Evolutionary conservation across 805 yeast genomes (phyloP), one percentile per base, ranked within the genome.

Genomic region (Sugiyamaella chiloensis): DNA sequence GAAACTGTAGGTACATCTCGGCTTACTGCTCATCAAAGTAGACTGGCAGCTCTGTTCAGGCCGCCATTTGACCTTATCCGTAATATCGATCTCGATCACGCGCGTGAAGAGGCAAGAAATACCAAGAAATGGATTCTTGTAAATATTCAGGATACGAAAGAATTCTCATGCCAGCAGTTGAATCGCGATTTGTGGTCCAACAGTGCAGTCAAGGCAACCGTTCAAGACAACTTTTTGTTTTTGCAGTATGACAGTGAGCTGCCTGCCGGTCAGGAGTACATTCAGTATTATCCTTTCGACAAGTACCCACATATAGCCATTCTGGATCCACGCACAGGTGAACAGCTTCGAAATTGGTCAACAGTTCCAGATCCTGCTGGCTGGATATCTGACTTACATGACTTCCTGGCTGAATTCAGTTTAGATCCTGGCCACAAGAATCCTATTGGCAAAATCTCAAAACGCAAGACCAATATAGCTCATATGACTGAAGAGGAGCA

Each of bases 311-410:
- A 93, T 63, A 81, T 93, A 35, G 86, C 96, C 1, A 86, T 93
- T 32, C 63, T 93, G 42, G 99, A 93, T 60, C 97, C 99, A 1
- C 80, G 90, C 63, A 93, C 99, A 0, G 98, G 98, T 19, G 99
- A 93, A 66, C 74, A 95, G 51, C 76, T 88, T 47, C 76, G 77
- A 55, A 73, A 73, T 45, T 93, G 97, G 96, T 69, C 73, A 16
- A 67, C 66, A 24, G 82, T 80, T 1, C 95, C 95, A 0, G 68
- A 69, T 16, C 71, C 75, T 0, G 73, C 74, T 3, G 71, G 66
- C 16, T 90, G 90, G 80, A 63, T 83, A 6, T 74, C 75, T 32
- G 87, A 86, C 43, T 79, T 87, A 3, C 75, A 80, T 34, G 83
- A 80, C 32, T 93, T 93, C 64, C 68, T 91, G 58, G 65, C 66